Percentiles rank a stretch among this genome's conserved stretches.
Evolutionary conservation across 495 filamentous ascomycete species (phyloP).

Genomic region (Parachaetomium inaequale): DNA sequence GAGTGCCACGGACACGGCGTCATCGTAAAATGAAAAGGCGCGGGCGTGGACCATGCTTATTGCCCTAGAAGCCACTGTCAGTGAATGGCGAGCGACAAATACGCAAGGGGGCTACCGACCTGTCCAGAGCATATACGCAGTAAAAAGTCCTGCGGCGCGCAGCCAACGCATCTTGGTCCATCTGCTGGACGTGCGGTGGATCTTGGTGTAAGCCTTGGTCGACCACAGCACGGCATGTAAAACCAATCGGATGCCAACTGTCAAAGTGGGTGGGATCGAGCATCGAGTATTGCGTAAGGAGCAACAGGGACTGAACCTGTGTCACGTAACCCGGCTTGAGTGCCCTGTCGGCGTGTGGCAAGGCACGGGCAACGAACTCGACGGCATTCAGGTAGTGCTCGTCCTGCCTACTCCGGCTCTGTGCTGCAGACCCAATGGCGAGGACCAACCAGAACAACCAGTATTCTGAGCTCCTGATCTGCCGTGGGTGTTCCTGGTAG

Average conservation of each 20-base stretch:
- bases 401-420: conserved; percentile 66
- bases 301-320: conserved; percentile 78
- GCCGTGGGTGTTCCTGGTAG: conserved; percentile 60
- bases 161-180: conserved; percentile 63
- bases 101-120: conserved; percentile 49
- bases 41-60: conserved; percentile 76
- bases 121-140: conserved; percentile 80
- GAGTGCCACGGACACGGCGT: conserved; percentile 68
- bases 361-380: conserved; percentile 62
- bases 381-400: conserved; percentile 60
- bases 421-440: conserved; percentile 68
- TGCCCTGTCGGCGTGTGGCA: conserved; percentile 73
- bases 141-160: conserved; percentile 76
- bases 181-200: conserved; percentile 60
- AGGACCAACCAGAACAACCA: conserved; percentile 88
- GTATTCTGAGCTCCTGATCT: conserved; percentile 68
- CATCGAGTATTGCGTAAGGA: conserved; percentile 83
- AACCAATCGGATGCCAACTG: conserved; percentile 84
- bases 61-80: conserved; percentile 49
- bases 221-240: conserved; percentile 76
- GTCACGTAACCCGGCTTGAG: conserved; percentile 75
- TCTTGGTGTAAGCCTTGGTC: conserved; percentile 91
- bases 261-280: conserved; percentile 85
- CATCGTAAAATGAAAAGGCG: conserved; percentile 88
- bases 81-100: neutral